Conservation (phyloP, 129 eudicot species). For the Apium graveolens region DNA sequence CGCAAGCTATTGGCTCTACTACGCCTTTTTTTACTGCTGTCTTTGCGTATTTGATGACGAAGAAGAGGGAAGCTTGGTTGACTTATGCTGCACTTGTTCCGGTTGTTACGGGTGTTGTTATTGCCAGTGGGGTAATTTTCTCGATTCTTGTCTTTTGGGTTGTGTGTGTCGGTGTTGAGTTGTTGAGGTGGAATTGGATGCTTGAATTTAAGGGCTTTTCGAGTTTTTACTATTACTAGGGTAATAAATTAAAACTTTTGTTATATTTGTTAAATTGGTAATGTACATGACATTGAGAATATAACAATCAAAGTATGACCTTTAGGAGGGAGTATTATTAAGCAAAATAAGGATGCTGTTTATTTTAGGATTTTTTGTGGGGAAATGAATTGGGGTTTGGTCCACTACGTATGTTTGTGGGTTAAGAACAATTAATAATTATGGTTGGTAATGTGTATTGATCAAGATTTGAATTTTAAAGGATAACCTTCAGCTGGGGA, state of each 20-base stretch:
- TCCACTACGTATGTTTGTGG: neutral
- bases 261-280: neutral
- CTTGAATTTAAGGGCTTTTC: neutral
- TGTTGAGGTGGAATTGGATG: neutral
- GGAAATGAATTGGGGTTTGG: neutral
- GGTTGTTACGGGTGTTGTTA: conserved; percentile 21
- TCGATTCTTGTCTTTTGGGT: neutral
- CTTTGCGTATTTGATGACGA: conserved; percentile 18
- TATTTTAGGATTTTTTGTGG: neutral
- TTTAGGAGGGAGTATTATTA: neutral
- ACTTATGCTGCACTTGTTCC: conserved; percentile 16
- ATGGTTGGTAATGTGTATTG: conserved; percentile 1
- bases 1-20: conserved; percentile 19
- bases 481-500: neutral
- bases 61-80: conserved; percentile 24
- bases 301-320: neutral
- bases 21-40: conserved; percentile 25
- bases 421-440: neutral
- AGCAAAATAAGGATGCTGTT: neutral
- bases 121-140: conserved; percentile 23
- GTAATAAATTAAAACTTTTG: neutral
- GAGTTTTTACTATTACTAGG: neutral
- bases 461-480: neutral
- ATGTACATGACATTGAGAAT: neutral
- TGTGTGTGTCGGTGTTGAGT: neutral